Conservation (phyloP, 2,329 filamentous ascomycete species). For the Xylariaceae sp. region DNA sequence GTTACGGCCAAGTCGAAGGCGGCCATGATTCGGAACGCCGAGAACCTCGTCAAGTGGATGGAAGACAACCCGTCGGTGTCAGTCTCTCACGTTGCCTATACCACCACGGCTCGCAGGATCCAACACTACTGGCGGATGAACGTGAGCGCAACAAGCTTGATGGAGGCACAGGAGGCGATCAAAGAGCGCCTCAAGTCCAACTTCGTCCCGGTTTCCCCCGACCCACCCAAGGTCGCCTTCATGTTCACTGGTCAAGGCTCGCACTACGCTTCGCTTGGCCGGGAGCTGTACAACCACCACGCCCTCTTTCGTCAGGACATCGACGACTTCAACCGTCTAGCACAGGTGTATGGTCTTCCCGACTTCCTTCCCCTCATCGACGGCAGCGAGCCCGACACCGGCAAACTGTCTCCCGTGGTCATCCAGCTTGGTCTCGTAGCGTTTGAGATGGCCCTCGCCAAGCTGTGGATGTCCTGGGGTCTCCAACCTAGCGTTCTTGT, state of each 20-base stretch:
- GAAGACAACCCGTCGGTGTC: constrained; percentile 46
- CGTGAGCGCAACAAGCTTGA: constrained; percentile 37
- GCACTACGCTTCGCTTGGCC: constrained; percentile 46
- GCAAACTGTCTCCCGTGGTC: constrained; percentile 43
- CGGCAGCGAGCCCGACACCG: constrained; percentile 38
- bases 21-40: constrained; percentile 54
- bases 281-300: constrained; percentile 44
- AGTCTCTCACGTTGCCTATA: constrained; percentile 57
- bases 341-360: constrained; percentile 48
- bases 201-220: constrained; percentile 38
- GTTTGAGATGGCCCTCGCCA: constrained; percentile 53
- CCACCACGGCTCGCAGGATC: constrained; percentile 59
- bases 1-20: constrained; percentile 52
- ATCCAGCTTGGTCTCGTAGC: constrained; percentile 50
- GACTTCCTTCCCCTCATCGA: constrained; percentile 49
- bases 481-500: constrained; percentile 50
- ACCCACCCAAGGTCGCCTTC: constrained; percentile 45
- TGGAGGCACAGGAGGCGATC: constrained; percentile 40
- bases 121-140: constrained; percentile 55
- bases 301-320: constrained; percentile 46
- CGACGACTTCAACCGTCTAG: constrained; percentile 52
- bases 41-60: constrained; percentile 50
- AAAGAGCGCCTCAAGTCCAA: constrained; percentile 37
- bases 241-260: constrained; percentile 54
- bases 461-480: constrained; percentile 52